These are phyloP conservation scores for Trametes cingulata DNA, from an alignment of 768 basidiomycete genomes.

Conservation along the genomic window DNA sequence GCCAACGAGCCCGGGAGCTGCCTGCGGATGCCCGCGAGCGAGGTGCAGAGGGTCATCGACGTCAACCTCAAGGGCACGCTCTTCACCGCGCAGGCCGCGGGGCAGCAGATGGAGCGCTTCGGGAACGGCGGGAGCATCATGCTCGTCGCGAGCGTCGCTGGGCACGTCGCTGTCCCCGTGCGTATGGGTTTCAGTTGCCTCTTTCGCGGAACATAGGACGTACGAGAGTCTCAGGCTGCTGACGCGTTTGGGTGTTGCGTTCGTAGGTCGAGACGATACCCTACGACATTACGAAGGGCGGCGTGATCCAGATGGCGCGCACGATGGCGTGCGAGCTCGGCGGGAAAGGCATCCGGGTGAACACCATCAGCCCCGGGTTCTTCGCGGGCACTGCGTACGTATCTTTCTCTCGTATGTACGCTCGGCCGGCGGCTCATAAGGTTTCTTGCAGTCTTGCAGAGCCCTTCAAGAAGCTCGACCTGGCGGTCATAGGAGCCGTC, in stretches of 20 bases:
- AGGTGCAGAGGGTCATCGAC: slow-evolving; percentile 63
- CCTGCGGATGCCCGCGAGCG: slow-evolving; percentile 58
- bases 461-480: too few species aligned
- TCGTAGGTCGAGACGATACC: slow-evolving; percentile 69
- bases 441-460: too few species aligned
- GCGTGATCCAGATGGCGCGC: slow-evolving; percentile 74
- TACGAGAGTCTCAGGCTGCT: too few species aligned
- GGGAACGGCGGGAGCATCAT: slow-evolving; percentile 40
- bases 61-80: slow-evolving; percentile 54
- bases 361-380: slow-evolving; percentile 72
- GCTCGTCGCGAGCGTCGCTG: slow-evolving; percentile 43
- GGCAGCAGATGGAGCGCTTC: slow-evolving; percentile 36
- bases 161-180: slow-evolving; percentile 61
- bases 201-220: too few species aligned
- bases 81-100: slow-evolving; percentile 37
- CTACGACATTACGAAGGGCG: slow-evolving; percentile 76
- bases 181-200: too few species aligned
- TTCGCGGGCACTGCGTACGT: slow-evolving; percentile 66
- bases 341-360: slow-evolving; percentile 62
- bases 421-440: too few species aligned
- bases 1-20: slow-evolving; percentile 52
- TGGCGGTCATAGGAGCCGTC: too few species aligned
- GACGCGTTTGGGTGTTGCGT: too few species aligned
- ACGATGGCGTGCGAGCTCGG: slow-evolving; percentile 82
- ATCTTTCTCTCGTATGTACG: not conserved